Evolutionary conservation across 352 stramenopile species (phyloP).

Genomic region (Globisporangium paroecandrum): DNA sequence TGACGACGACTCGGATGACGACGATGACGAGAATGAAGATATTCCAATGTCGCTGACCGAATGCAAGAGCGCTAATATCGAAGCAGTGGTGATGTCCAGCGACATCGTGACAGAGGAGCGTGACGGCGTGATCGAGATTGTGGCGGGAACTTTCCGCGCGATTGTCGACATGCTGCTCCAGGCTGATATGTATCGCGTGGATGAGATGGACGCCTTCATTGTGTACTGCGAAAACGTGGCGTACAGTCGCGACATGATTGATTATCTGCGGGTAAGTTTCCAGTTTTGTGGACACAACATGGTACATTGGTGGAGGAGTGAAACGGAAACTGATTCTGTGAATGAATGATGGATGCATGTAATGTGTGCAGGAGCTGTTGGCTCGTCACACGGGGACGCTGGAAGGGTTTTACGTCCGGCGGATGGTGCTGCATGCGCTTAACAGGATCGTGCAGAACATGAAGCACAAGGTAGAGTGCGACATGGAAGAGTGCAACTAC

Average conservation of each 20-base stretch:
- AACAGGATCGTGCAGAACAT: slow-evolving; percentile 75
- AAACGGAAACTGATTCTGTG: background rate
- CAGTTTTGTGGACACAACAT: background rate
- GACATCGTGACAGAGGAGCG: slow-evolving; percentile 54
- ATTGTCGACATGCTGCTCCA: slow-evolving; percentile 58
- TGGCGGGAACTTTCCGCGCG: slow-evolving; percentile 59
- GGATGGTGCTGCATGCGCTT: slow-evolving; percentile 72
- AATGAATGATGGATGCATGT: background rate
- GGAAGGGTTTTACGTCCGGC: slow-evolving; percentile 51
- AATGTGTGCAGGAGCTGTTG: slow-evolving; percentile 26
- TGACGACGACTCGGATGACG: slow-evolving; percentile 11
- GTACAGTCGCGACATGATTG: slow-evolving; percentile 40
- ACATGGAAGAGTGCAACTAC: slow-evolving; percentile 58
- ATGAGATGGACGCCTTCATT: slow-evolving; percentile 63
- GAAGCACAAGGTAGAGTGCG: slow-evolving; percentile 65
- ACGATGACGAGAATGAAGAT: slow-evolving; percentile 28
- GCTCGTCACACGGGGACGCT: slow-evolving; percentile 22
- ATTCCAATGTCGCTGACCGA: slow-evolving; percentile 50
- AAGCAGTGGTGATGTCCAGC: slow-evolving; percentile 26
- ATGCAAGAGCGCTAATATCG: slow-evolving; percentile 25
- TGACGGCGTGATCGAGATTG: slow-evolving; percentile 49
- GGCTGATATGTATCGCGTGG: slow-evolving; percentile 50
- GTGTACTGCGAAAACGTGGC: slow-evolving; percentile 52
- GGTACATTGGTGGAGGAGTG: background rate
- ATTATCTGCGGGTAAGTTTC: slow-evolving; percentile 40